phyloP scores from a whole-genome alignment of 257 asterid species.

The Avicennia marina region DNA sequence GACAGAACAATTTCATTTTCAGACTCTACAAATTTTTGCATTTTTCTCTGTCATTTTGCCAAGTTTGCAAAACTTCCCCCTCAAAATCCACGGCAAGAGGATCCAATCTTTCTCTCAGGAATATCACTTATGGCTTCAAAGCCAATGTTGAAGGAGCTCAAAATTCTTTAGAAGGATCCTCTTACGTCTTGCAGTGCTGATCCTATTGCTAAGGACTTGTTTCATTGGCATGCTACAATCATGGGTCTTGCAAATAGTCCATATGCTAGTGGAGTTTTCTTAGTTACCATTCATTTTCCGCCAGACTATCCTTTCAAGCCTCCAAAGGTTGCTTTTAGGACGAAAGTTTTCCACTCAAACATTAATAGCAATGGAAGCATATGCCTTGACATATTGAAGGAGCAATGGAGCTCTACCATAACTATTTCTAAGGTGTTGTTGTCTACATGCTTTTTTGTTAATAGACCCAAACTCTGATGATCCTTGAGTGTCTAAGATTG shows the following conservation, averaged over 20 bases:
- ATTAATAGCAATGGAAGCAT: conserved; percentile 19
- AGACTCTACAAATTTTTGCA: no score
- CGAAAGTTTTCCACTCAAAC: no score
- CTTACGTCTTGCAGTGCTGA: conserved; percentile 3
- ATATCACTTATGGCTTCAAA: no score
- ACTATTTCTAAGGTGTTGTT: conserved; percentile 17
- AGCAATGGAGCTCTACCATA: conserved; percentile 7
- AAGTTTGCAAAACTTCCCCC: no score
- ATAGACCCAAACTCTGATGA: conserved; percentile 16
- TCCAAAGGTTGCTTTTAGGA: conserved; percentile 19
- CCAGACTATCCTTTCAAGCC: conserved; percentile 25
- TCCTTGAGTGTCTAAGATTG: conserved; percentile 12
- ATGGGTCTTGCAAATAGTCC: conserved; percentile 20
- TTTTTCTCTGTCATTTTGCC: no score
- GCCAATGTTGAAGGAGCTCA: no score
- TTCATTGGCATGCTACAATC: conserved; percentile 24
- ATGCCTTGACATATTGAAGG: conserved; percentile 13
- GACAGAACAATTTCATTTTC: no score
- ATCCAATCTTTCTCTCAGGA: no score
- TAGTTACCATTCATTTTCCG: conserved; percentile 15
- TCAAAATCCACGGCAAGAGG: no score
- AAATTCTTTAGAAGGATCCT: no score
- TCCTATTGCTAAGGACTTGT: conserved; percentile 23
- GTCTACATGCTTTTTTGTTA: conserved; percentile 7
- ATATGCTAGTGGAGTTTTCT: conserved; percentile 19